Evolutionary conservation across 257 asterid species (phyloP).

Genomic region (Nicotiana tomentosiformis): DNA sequence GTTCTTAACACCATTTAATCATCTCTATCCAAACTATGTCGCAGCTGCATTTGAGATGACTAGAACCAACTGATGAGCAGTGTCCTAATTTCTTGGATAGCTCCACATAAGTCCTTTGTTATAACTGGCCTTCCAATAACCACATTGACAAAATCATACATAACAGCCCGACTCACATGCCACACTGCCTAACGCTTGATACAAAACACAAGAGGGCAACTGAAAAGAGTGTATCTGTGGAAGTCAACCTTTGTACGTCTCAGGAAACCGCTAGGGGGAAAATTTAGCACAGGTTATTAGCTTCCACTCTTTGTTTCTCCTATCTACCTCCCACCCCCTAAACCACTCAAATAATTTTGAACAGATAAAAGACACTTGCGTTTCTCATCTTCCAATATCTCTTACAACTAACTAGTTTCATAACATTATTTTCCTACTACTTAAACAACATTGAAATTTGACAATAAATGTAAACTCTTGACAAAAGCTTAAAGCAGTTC

Average conservation of each 20-base stretch:
- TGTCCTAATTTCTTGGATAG: not conserved
- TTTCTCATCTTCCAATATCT: constrained; percentile 1
- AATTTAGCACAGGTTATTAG: not conserved
- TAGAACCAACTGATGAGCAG: not conserved
- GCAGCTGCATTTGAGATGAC: not conserved
- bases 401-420: not conserved
- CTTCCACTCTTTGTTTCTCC: not conserved
- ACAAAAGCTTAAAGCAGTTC: not conserved
- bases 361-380: not conserved
- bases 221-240: not conserved
- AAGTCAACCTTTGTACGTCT: not conserved
- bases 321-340: not conserved
- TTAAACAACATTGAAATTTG: not conserved
- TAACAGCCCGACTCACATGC: not conserved
- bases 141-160: not conserved
- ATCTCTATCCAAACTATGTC: not conserved
- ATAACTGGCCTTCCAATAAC: not conserved
- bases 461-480: not conserved
- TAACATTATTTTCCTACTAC: not conserved
- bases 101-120: not conserved
- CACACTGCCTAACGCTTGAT: not conserved
- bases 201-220: not conserved
- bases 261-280: not conserved
- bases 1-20: not conserved
- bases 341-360: not conserved